Base-by-base conservation (phyloP, 2,329 filamentous ascomycete genomes). In the Pyrenophora seminiperda region DNA sequence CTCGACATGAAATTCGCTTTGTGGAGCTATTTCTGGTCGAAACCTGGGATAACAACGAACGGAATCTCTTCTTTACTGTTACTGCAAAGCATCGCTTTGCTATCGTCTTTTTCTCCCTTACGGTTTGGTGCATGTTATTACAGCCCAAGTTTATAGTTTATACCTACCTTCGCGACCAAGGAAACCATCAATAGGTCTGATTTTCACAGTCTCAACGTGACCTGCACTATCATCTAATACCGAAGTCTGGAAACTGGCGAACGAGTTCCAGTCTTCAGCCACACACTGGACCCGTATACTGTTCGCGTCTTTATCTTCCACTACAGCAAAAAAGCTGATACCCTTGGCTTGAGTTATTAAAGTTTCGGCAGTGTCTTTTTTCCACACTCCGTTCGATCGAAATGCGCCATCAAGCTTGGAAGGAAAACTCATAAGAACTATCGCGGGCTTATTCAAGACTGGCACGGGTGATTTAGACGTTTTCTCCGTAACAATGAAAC, bases 171-270 rank as follows among this genome's bases (percentile, higher is more conserved):
- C 52, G 7, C 59, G 53, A 9, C 56, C 51, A 15, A 60, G 11
- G 39, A 56, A 65, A 3, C 63, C 63, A 52, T 59, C 53, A 2
- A 64, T 51, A 18, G 50, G 46, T 13, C 32, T 51, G 1, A 66
- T 49, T 19, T 49, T 56, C 24, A 64, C 56, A 5, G 19, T n/a
- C 1, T 48, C 54, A n/a, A 43, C 17, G 13, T 40, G 41, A 6
- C 20, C 53, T 50, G 7, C 58, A 43, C 36, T 41, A 0, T 33
- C 15, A 5, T 15, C 38, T n/a, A 36, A 39, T 9, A 53, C 47
- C 41, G 50, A 54, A 9, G 38, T 49, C 7, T 59, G 48, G 27
- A 58, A 59, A 14, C 53, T 39, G 24, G 50, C 55, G 3, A 60
- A 46, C 3, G 40, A 10, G 6, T 39, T 39, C 46, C 49, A 43